Evolutionary conservation across 148 eudicot genomes (phyloP).

Genomic region (Vaccinium darrowii): DNA sequence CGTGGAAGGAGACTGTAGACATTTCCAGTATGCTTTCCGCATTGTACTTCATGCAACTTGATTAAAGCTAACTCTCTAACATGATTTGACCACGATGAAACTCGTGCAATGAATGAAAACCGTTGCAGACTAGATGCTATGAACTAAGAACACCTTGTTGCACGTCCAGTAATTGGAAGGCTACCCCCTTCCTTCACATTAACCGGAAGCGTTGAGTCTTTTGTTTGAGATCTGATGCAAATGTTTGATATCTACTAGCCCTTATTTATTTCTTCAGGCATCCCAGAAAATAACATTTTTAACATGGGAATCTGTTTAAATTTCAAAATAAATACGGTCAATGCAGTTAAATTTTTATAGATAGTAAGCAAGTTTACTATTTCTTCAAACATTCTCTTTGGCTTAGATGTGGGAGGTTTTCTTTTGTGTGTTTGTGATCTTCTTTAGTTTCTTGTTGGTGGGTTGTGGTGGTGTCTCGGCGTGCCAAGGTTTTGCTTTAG

Average conservation of each 20-base stretch:
- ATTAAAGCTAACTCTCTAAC: neutral
- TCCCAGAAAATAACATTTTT: neutral
- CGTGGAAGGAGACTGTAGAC: neutral
- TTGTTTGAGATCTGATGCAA: neutral
- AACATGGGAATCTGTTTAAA: neutral
- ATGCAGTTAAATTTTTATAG: neutral
- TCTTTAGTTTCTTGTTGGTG: too few relatives aligned
- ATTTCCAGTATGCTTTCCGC: neutral
- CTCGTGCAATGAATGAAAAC: neutral
- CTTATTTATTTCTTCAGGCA: neutral
- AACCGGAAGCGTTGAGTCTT: neutral
- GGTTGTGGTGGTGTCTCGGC: too few relatives aligned
- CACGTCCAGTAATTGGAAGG: neutral
- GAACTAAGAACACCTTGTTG: neutral
- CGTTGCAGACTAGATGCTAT: neutral
- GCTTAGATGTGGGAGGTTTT: too few relatives aligned
- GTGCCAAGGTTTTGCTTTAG: too few relatives aligned
- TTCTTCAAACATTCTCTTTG: too few relatives aligned
- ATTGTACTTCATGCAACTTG: neutral
- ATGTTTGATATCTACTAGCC: neutral
- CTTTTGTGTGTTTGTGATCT: too few relatives aligned
- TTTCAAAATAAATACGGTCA: neutral
- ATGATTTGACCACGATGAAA: neutral
- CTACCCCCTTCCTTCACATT: neutral
- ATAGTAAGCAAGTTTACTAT: neutral